These are phyloP conservation scores for Fennellomyces sp. DNA, from an alignment of 371 early-diverging fungal species.

Conservation along the genomic window DNA sequence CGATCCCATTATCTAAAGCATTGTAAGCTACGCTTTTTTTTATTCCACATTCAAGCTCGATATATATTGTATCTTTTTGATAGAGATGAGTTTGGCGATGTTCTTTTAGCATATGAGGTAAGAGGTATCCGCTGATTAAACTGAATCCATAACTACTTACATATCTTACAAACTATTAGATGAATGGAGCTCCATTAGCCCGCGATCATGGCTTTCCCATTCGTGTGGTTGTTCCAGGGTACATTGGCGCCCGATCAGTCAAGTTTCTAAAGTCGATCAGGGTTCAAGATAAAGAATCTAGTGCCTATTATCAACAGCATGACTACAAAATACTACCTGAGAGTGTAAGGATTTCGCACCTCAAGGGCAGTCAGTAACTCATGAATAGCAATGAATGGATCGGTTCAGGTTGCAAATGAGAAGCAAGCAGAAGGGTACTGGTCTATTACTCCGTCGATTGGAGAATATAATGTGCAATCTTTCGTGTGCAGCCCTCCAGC, in stretches of 20 bases:
- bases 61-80: no score
- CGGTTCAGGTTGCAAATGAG: slow-evolving; percentile 30
- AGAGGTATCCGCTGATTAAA: not conserved
- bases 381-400: not conserved
- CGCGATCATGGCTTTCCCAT: slow-evolving; percentile 85
- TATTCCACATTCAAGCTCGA: no score
- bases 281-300: slow-evolving; percentile 67
- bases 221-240: slow-evolving; percentile 84
- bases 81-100: slow-evolving; percentile 79
- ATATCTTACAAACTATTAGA: slow-evolving; percentile 36
- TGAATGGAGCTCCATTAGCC: slow-evolving; percentile 80
- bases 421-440: slow-evolving; percentile 50
- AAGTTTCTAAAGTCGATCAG: slow-evolving; percentile 77
- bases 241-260: slow-evolving; percentile 87
- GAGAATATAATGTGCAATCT: slow-evolving; percentile 78
- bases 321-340: slow-evolving; percentile 89
- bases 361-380: not conserved
- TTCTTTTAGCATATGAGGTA: slow-evolving; percentile 77
- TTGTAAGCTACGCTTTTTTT: not conserved
- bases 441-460: slow-evolving; percentile 63
- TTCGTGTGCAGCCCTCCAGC: slow-evolving; percentile 63
- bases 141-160: not conserved
- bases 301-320: slow-evolving; percentile 75
- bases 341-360: slow-evolving; percentile 37
- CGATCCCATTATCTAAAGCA: slow-evolving; percentile 78